phyloP scores from a whole-genome alignment of 495 filamentous ascomycete species.

The Cercophora newfieldiana region DNA sequence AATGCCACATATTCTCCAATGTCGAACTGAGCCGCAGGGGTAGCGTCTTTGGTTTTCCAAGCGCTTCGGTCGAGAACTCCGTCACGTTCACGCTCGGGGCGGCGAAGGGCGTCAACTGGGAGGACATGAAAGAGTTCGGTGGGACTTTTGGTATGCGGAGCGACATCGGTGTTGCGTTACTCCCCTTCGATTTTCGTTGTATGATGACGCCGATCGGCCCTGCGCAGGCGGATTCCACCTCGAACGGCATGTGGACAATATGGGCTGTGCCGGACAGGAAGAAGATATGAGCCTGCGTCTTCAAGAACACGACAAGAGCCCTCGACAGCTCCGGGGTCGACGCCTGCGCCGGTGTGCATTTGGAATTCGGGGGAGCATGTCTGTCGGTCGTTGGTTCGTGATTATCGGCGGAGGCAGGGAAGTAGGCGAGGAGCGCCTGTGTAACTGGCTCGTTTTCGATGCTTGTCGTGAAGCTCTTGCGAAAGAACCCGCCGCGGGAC shows the following conservation, averaged over 20 bases:
- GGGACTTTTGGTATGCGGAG: constrained; percentile 60
- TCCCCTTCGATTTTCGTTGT: constrained; percentile 63
- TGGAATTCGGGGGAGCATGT: not conserved
- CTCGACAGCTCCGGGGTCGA: constrained; percentile 47
- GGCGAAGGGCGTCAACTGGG: constrained; percentile 54
- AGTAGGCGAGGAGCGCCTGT: constrained; percentile 82
- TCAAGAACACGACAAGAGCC: constrained; percentile 87
- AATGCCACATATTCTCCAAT: constrained; percentile 49
- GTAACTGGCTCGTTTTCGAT: constrained; percentile 80
- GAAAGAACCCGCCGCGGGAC: constrained; percentile 83
- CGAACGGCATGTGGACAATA: constrained; percentile 90
- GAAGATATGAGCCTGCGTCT: constrained; percentile 89
- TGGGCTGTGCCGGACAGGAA: constrained; percentile 87
- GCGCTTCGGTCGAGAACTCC: constrained; percentile 53
- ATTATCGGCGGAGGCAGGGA: constrained; percentile 58
- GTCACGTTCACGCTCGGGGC: constrained; percentile 44
- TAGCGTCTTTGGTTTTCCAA: constrained; percentile 52
- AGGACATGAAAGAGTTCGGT: constrained; percentile 78
- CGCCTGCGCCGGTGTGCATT: constrained; percentile 14
- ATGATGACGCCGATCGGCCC: constrained; percentile 80
- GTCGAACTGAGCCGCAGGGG: constrained; percentile 46
- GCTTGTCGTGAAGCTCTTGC: constrained; percentile 83
- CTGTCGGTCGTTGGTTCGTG: not conserved
- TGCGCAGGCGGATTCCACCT: constrained; percentile 83
- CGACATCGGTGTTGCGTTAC: constrained; percentile 41